phyloP scores from a whole-genome alignment of 352 stramenopile species.

The Phytophthora macrochlamydospora region DNA sequence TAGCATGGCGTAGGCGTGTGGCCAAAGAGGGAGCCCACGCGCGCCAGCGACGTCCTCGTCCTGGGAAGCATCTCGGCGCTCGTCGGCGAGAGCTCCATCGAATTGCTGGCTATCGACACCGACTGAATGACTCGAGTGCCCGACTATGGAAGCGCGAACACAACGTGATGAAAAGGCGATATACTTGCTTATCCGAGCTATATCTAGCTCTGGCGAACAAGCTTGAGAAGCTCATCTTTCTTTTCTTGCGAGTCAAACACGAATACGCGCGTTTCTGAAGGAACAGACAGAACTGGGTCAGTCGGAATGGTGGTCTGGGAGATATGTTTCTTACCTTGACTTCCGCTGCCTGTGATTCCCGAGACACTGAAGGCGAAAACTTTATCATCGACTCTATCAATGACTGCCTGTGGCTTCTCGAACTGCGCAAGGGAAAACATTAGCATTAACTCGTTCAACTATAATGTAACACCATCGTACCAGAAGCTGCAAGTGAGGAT shows the following conservation, averaged over 20 bases:
- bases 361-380: conserved; percentile 68
- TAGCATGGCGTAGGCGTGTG: conserved; percentile 70
- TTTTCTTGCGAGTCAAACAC: conserved; percentile 58
- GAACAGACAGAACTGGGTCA: conserved; percentile 1
- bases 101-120: too few relatives aligned
- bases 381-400: conserved; percentile 66
- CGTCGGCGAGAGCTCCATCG: conserved; percentile 24
- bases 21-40: conserved; percentile 35
- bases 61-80: conserved; percentile 35
- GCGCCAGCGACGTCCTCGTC: conserved; percentile 17
- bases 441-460: neutral
- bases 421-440: conserved; percentile 49
- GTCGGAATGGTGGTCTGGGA: neutral
- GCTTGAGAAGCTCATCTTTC: conserved; percentile 53
- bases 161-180: too few relatives aligned
- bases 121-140: too few relatives aligned
- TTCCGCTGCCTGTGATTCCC: conserved; percentile 50
- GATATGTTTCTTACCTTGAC: conserved; percentile 46
- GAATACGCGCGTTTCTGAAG: conserved; percentile 72
- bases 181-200: conserved; percentile 5
- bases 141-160: too few relatives aligned
- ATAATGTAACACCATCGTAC: conserved; percentile 34
- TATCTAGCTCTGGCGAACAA: conserved; percentile 51
- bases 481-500: conserved; percentile 63
- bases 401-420: conserved; percentile 61